Evolutionary conservation across 768 basidiomycete genomes (phyloP), one percentile per base, ranked within the genome.

Genomic region (Russula sp.): DNA sequence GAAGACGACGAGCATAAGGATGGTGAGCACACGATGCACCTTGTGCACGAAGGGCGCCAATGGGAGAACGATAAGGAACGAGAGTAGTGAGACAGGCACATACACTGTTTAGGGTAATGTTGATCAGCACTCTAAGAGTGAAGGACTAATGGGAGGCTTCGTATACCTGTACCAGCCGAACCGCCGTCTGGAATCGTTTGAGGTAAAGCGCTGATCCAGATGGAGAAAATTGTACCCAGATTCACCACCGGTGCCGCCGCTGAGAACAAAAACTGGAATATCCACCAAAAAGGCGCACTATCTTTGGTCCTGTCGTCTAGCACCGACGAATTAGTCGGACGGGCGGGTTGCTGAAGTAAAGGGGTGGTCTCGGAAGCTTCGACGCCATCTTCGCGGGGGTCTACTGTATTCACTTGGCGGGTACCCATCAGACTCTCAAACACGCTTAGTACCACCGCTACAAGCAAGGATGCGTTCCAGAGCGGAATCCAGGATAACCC

Each of bases 131-230:
- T 45, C 2, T 11, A 47, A 57, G 60, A 66, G 7, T 61, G 8
- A 49, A 6, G 16, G 32, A 20, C 9, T 6, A 18, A 11, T 39
- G 44, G 13, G 32, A 63, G n/a, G 44, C 44, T 44, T 61, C 27
- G 76, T 81, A 73, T 68, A 87, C 86, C 80, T 18, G 70, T 66
- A 16, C 69, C 64, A 3, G 84, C 76, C 59, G 75, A 76, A 37
- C 79, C 83, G 14, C 88, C 89, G 66, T 91, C 88, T 0, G 77
- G 76, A 6, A 88, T 71, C 0, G 85, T 86, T 71, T 90, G 86
- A 27, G 76, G 71, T 66, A 81, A 70, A 3, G 82, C 77, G 27
- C 72, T 75, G 2, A 68, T 34, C 67, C 67, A 68, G 4, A 88
- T 50, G 16, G 83, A 20, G 37, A 85, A 65, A 31, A 83, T 66